Evolutionary conservation across 2,329 filamentous ascomycete species (phyloP).

Genomic region (Aureobasidium sp.): DNA sequence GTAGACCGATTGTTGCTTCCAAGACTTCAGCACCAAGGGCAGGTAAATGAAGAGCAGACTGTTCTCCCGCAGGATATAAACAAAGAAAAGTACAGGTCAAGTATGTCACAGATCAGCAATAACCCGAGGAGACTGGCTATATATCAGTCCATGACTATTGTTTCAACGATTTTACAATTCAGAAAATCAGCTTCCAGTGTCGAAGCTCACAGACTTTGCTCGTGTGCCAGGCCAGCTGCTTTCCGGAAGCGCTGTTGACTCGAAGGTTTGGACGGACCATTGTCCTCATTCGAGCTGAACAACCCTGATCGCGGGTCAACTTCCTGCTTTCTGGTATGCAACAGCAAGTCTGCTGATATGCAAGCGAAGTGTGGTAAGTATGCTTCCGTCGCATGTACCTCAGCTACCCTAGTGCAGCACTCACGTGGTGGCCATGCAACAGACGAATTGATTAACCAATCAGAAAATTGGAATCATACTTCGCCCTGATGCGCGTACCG

Average conservation of each 20-base stretch:
- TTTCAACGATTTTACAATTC: not conserved
- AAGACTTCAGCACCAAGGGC: not conserved
- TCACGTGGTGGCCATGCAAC: not conserved
- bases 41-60: not conserved
- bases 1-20: too few species aligned
- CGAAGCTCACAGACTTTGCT: not conserved
- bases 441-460: not conserved
- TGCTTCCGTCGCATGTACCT: not conserved
- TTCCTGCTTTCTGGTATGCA: not conserved
- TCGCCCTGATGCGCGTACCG: not conserved
- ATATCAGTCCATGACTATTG: not conserved
- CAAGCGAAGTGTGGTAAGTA: conserved; percentile 3
- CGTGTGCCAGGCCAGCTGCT: not conserved
- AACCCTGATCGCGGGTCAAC: too few species aligned
- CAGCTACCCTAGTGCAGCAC: not conserved
- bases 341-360: not conserved
- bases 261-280: not conserved
- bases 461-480: not conserved
- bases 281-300: not conserved
- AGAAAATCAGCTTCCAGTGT: not conserved
- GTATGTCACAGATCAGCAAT: not conserved
- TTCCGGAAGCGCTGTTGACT: not conserved
- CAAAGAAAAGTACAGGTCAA: not conserved
- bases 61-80: not conserved
- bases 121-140: not conserved